Conservation (phyloP, 768 basidiomycete genomes). For the Lanmaoa rubissima region DNA sequence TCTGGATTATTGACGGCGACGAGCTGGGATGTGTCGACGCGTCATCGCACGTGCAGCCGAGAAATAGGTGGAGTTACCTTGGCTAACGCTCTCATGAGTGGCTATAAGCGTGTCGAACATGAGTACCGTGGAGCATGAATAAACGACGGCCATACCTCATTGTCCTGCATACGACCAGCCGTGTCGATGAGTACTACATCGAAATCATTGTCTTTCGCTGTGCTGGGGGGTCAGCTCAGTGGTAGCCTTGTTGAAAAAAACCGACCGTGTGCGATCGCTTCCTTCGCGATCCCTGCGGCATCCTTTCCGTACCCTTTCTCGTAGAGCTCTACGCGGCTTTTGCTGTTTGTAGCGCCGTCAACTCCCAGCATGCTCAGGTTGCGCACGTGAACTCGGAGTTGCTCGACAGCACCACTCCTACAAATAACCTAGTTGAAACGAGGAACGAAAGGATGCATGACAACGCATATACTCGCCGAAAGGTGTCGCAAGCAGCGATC, state of each 20-base stretch:
- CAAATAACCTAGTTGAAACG: constrained; percentile 1
- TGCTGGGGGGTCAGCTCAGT: constrained; percentile 5
- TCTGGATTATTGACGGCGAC: constrained; percentile 93
- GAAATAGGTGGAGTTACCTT: constrained; percentile 51
- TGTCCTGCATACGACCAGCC: constrained; percentile 99
- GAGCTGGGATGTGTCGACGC: constrained; percentile 46
- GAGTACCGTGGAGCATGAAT: not conserved
- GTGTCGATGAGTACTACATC: constrained; percentile 98
- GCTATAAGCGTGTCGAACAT: constrained; percentile 43
- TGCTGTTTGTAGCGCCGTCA: constrained; percentile 65
- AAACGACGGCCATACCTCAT: constrained; percentile 61
- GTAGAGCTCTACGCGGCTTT: constrained; percentile 85
- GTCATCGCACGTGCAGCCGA: not conserved
- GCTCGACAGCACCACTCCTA: constrained; percentile 96
- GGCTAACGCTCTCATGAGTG: constrained; percentile 96
- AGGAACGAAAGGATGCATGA: not conserved
- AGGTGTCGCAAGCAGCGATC: constrained; percentile 98
- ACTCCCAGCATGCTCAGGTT: constrained; percentile 85
- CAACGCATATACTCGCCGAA: constrained; percentile 52
- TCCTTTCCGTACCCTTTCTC: constrained; percentile 98
- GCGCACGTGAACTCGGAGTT: constrained; percentile 92
- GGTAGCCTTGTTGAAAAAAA: not conserved
- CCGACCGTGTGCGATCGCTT: constrained; percentile 88
- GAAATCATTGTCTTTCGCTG: constrained; percentile 86
- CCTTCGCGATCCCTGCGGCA: constrained; percentile 96